Base-by-base conservation (phyloP, 2,329 filamentous ascomycete species). In the Arachnomyces sp. region DNA sequence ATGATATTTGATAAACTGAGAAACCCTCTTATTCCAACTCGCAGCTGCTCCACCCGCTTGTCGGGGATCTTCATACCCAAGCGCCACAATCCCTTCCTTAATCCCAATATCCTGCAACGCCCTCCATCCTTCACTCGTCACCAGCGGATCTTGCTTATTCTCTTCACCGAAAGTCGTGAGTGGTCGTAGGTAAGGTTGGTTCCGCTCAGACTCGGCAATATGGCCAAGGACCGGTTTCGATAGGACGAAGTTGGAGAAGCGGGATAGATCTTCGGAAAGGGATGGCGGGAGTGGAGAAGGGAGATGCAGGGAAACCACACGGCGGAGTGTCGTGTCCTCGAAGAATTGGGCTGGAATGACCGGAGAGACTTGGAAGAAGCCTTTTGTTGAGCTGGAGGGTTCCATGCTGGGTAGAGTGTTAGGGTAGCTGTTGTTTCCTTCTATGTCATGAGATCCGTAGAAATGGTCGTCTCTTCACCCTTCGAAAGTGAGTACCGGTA, bases 41-140 rank as follows among this genome's bases (percentile, higher is more conserved):
- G 17, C 13, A 28, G 21, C 15, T 11, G 34, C 4, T n/a, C 30
- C 28, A 7, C 21, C 12, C n/a, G 21, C 17, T 40, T 39, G 2
- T 37, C 4, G n/a, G n/a, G n/a, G n/a, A 6, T 40, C 30, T 28
- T 51, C 49, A 35, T 55, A 53, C 8, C 45, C 49, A 12, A 51
- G 42, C 2, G 45, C 48, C 4, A 56, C 51, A 3, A 55, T 50
- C 7, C 52, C 52, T 39, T 56, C 53, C 33, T 37, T 36, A 14
- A 53, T 52, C 16, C 52, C 52, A 4, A 50, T 48, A 14, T 49
- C 44, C 30, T 52, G 50, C 6, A 56, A 43, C 12, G 38, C 31
- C 15, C 52, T 44, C 53, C 53, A 55, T 28, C 53, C 53, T 31
- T 55, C 52, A 12, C 50, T 47, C 3, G 53, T 56, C 12, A 52